phyloP scores from a whole-genome alignment of 148 eudicot species.

The Tetragonia tetragonoides region DNA sequence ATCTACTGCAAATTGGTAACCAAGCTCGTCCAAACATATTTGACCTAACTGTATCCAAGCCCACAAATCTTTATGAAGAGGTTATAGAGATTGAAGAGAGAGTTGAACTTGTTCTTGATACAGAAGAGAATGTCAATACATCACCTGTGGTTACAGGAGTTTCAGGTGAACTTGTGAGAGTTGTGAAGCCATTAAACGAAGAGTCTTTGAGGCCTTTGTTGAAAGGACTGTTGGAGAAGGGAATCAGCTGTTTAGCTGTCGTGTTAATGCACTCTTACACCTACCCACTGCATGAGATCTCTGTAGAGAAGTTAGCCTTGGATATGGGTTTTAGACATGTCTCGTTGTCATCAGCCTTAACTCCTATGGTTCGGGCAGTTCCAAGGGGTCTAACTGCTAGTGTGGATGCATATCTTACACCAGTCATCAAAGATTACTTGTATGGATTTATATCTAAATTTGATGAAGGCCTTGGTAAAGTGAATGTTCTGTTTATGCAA shows the following conservation, averaged over 20 bases:
- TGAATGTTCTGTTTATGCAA: constrained; percentile 95
- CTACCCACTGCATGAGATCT: constrained; percentile 75
- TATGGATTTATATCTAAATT: constrained; percentile 88
- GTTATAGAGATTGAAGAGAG: constrained; percentile 94
- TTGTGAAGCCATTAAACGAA: constrained; percentile 68
- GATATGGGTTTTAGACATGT: constrained; percentile 90
- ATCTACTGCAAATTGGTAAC: constrained; percentile 87
- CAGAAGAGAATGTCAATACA: constrained; percentile 31
- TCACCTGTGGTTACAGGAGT: constrained; percentile 52
- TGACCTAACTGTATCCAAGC: constrained; percentile 86
- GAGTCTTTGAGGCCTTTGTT: constrained; percentile 66
- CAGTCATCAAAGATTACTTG: constrained; percentile 85
- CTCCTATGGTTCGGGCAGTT: constrained; percentile 98
- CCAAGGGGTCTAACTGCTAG: constrained; percentile 97
- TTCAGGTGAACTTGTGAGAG: constrained; percentile 79
- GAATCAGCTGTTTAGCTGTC: constrained; percentile 83
- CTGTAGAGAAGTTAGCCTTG: constrained; percentile 65
- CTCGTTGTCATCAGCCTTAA: constrained; percentile 86
- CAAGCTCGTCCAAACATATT: constrained; percentile 96
- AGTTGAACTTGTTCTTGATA: constrained; percentile 71
- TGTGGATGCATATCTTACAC: constrained; percentile 96
- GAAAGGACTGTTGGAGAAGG: constrained; percentile 62
- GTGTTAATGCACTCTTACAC: constrained; percentile 95
- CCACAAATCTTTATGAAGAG: constrained; percentile 87
- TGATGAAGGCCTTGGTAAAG: constrained; percentile 71